These are phyloP conservation scores for Schoenoplectus triqueter DNA, from an alignment of 202 grass and related monocot genomes.

Conservation along the genomic window DNA sequence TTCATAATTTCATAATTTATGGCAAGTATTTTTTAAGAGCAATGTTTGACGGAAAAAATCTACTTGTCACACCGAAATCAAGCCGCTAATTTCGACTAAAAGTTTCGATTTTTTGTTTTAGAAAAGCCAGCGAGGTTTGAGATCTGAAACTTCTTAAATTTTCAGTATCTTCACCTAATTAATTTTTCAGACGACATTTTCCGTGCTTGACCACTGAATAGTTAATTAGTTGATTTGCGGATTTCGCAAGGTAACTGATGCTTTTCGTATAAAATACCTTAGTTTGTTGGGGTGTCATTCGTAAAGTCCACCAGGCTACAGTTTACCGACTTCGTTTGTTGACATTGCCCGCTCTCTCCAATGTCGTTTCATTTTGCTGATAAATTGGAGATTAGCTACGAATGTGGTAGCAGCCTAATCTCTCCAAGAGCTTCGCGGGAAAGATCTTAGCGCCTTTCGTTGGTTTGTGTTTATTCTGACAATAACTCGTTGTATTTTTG, in stretches of 20 bases:
- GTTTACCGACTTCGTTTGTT: background rate
- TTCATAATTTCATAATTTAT: too few relatives aligned
- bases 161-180: too few relatives aligned
- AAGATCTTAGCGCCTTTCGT: background rate
- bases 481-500: background rate
- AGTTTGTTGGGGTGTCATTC: background rate
- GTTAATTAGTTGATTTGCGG: background rate
- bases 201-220: too few relatives aligned
- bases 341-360: background rate
- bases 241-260: background rate
- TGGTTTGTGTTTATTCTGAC: background rate
- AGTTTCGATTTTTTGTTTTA: too few relatives aligned
- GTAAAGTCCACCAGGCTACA: background rate
- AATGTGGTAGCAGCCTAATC: background rate
- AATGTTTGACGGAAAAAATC: too few relatives aligned
- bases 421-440: constrained; percentile 4
- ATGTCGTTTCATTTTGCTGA: background rate
- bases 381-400: background rate
- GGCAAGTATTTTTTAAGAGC: too few relatives aligned
- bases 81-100: too few relatives aligned
- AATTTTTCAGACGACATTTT: too few relatives aligned
- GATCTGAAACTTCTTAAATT: too few relatives aligned
- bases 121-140: too few relatives aligned
- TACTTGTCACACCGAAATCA: too few relatives aligned
- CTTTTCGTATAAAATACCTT: background rate